Percentiles rank a stretch among this genome's conserved stretches.
phyloP scores from a whole-genome alignment of 1,284 basidiomycete species.

The Sporisorium scitamineum region DNA sequence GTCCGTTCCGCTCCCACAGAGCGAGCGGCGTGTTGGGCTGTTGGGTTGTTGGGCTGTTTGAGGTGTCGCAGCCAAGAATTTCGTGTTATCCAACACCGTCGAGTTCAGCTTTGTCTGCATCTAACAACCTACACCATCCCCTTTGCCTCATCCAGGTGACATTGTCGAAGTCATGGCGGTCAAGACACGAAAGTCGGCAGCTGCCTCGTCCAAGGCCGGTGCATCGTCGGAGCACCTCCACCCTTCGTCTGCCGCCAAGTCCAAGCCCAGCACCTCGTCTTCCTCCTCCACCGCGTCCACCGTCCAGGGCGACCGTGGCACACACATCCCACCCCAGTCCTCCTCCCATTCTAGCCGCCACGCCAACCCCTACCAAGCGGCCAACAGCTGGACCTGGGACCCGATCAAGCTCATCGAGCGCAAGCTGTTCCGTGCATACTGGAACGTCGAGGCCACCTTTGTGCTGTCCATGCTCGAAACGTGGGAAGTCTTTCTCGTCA shows the following conservation, averaged over 20 bases:
- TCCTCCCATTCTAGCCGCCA: neutral
- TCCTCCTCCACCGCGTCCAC: slow-evolving; percentile 24
- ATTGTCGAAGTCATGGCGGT: slow-evolving; percentile 11
- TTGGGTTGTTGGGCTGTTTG: no score
- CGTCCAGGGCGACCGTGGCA: slow-evolving; percentile 4
- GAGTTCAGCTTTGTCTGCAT: neutral
- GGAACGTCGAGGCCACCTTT: slow-evolving; percentile 43
- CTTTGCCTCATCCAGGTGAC: neutral
- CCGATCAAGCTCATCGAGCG: slow-evolving; percentile 48
- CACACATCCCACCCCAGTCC: slow-evolving; percentile 21
- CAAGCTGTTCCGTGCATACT: slow-evolving; percentile 42
- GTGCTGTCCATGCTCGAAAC: slow-evolving; percentile 51
- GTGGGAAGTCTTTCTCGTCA: slow-evolving; percentile 50
- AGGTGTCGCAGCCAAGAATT: no score
- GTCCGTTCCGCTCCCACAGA: neutral
- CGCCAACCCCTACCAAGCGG: slow-evolving; percentile 4
- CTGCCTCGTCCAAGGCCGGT: slow-evolving; percentile 10
- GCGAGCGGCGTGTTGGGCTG: neutral
- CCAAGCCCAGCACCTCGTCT: slow-evolving; percentile 12
- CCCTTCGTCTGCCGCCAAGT: slow-evolving; percentile 20
- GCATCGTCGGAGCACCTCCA: slow-evolving; percentile 18
- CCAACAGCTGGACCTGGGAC: slow-evolving; percentile 34
- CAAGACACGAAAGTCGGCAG: slow-evolving; percentile 25
- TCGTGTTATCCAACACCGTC: no score
- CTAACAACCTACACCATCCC: neutral